Percentiles rank a stretch among this genome's conserved stretches.
phyloP scores from a whole-genome alignment of 441 rosid genomes.

The Viola pubescens region DNA sequence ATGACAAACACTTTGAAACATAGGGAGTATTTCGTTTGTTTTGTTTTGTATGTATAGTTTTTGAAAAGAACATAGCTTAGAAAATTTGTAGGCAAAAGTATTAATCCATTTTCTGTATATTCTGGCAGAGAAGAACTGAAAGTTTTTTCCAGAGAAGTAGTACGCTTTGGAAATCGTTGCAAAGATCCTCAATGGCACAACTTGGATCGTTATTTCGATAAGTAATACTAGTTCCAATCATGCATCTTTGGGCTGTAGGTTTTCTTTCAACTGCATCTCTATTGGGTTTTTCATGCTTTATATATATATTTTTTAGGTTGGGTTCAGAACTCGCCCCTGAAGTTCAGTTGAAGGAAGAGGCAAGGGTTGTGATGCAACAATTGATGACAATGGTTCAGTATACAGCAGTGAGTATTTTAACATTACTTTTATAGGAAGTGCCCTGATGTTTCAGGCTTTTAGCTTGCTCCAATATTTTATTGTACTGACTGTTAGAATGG shows the following conservation, averaged over 20 bases:
- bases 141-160: constrained; percentile 89
- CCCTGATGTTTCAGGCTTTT: constrained; percentile 3
- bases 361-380: constrained; percentile 60
- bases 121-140: constrained; percentile 80
- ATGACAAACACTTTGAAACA: no score
- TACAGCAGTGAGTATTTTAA: constrained; percentile 70
- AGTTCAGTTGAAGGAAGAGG: constrained; percentile 79
- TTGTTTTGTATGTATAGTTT: constrained; percentile 1
- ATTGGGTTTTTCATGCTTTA: constrained; percentile 11
- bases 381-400: constrained; percentile 74
- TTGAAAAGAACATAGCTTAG: constrained; percentile 1
- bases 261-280: constrained; percentile 4
- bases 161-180: constrained; percentile 98
- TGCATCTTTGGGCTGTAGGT: constrained; percentile 4
- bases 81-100: not conserved
- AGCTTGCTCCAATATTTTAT: constrained; percentile 4
- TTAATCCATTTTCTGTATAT: constrained; percentile 10
- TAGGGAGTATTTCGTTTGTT: not conserved
- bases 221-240: constrained; percentile 41
- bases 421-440: not conserved
- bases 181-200: constrained; percentile 99
- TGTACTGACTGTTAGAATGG: not conserved
- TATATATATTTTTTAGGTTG: constrained; percentile 38
- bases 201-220: constrained; percentile 89
- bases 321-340: constrained; percentile 67